Conservation (phyloP, 2,329 filamentous ascomycete species). For the Penicillium sp. region DNA sequence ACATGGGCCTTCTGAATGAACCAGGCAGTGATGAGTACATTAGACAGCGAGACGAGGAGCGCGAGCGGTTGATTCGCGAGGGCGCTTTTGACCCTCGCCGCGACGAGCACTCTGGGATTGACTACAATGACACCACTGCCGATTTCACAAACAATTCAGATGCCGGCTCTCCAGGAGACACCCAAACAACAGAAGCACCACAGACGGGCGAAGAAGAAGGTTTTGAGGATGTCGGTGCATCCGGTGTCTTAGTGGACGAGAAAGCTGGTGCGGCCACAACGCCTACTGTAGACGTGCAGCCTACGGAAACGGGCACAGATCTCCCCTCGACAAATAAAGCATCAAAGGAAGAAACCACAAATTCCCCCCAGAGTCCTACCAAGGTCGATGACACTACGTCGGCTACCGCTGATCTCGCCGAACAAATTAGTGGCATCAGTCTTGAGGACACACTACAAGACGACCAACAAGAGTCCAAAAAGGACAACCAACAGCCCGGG, state of each 20-base stretch:
- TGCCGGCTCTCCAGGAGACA: conserved; percentile 57
- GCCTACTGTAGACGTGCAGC: conserved; percentile 15
- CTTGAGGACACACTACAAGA: conserved; percentile 43
- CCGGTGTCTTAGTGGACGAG: conserved; percentile 69
- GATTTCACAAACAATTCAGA: conserved; percentile 44
- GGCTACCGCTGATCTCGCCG: conserved; percentile 53
- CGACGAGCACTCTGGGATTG: conserved; percentile 52
- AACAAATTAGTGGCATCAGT: conserved; percentile 55
- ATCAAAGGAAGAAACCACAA: conserved; percentile 6
- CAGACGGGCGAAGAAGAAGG: conserved; percentile 85
- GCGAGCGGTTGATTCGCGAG: conserved; percentile 72
- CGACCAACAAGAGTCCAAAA: conserved; percentile 6
- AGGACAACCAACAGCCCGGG: conserved; percentile 25
- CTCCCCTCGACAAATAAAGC: neutral
- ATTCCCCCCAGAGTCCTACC: conserved; percentile 22
- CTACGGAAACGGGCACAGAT: neutral
- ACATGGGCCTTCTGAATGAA: conserved; percentile 95
- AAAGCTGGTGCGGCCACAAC: conserved; percentile 58
- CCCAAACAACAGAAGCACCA: conserved; percentile 69
- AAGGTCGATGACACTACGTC: conserved; percentile 40
- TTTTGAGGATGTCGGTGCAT: conserved; percentile 78
- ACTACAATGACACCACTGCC: conserved; percentile 51
- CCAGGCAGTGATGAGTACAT: conserved; percentile 85
- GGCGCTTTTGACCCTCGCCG: conserved; percentile 60
- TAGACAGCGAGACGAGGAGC: conserved; percentile 70